Base-by-base conservation (phyloP, 192 early-diverging fungal genomes). In the Coemansia sp. region DNA sequence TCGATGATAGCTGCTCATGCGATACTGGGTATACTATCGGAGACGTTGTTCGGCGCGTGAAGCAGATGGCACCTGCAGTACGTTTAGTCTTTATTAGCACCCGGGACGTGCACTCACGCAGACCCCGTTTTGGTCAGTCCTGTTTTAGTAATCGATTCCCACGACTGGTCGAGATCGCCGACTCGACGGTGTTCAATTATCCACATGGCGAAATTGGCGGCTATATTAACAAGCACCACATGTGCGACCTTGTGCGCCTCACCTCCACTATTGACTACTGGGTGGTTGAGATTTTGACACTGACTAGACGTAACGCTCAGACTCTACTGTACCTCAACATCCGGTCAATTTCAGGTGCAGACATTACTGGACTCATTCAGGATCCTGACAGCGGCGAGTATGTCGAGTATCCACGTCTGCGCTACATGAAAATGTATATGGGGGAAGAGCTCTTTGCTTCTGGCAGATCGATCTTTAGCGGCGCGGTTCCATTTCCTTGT, bases 381-480 rank as follows among this genome's bases (percentile, higher is more conserved):
- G 46, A 50, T 7, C 46, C 46, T 6, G 21, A 50, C 19, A 50
- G 46, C 7, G 65, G 65, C 27, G 7, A 56, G 27, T 56, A 39
- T 36, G 65, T 57, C 3, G 31, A 57, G 16, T 67, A 67, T 27
- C 40, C 65, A 21, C 53, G 36, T 27, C 46, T 67, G 14, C 37
- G 10, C 24, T 24, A 31, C 29, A 21, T 34, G 57, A 6, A 8
- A 50, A 19, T 21, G 24, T n/a, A 21, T 10, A 6, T 11, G 44
- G 24, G 3, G 0, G 10, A 2, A 7, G 10, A 31, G 16, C 4
- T 54, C 24, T 5, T 4, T 7, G 13, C 21, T 9, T 16, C 24
- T 11, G 27, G 4, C 11, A 11, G 13, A 16, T 4, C 4, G 10
- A 27, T n/a, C 1, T 27, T 16, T 17, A 57, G 2, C 1, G 24